Evolutionary conservation across 1,139 yeast species (phyloP).

Genomic region (Kodamaea suecica): DNA sequence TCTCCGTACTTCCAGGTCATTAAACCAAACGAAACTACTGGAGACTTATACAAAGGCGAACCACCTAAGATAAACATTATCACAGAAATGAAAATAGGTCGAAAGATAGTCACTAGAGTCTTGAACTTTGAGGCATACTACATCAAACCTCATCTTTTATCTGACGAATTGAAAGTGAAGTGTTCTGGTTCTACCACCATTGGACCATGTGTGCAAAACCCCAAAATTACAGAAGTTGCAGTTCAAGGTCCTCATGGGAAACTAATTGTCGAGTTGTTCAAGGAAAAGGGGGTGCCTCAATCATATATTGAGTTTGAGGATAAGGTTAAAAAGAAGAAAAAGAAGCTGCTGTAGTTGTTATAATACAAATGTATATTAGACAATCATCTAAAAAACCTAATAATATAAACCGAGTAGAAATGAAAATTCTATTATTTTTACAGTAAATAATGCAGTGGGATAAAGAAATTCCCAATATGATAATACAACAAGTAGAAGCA

Average conservation of each 20-base stretch:
- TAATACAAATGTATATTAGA: constrained; percentile 1
- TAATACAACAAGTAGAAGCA: constrained; percentile 2
- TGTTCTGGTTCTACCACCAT: constrained; percentile 91
- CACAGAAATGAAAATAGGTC: constrained; percentile 77
- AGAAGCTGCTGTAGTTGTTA: too few relatives aligned
- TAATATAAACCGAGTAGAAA: background rate
- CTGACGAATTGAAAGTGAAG: constrained; percentile 66
- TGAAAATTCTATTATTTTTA: constrained; percentile 1
- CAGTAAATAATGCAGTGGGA: constrained; percentile 6
- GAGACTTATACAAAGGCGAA: constrained; percentile 53
- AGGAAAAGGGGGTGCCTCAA: constrained; percentile 63
- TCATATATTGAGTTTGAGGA: constrained; percentile 63
- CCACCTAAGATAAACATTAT: constrained; percentile 65
- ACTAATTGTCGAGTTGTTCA: constrained; percentile 54
- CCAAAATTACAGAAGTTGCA: constrained; percentile 61
- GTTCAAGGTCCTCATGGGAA: constrained; percentile 91
- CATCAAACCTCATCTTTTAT: constrained; percentile 61
- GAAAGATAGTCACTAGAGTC: constrained; percentile 75
- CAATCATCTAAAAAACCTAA: constrained; percentile 1
- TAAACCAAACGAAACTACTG: constrained; percentile 41
- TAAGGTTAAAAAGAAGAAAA: constrained; percentile 56
- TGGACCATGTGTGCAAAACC: constrained; percentile 51
- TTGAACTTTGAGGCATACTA: constrained; percentile 66
- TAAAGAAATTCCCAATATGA: background rate
- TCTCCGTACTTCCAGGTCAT: constrained; percentile 57